These are phyloP conservation scores for Cordyceps fumosorosea DNA, from an alignment of 2,329 filamentous ascomycete genomes.

Conservation along the genomic window DNA sequence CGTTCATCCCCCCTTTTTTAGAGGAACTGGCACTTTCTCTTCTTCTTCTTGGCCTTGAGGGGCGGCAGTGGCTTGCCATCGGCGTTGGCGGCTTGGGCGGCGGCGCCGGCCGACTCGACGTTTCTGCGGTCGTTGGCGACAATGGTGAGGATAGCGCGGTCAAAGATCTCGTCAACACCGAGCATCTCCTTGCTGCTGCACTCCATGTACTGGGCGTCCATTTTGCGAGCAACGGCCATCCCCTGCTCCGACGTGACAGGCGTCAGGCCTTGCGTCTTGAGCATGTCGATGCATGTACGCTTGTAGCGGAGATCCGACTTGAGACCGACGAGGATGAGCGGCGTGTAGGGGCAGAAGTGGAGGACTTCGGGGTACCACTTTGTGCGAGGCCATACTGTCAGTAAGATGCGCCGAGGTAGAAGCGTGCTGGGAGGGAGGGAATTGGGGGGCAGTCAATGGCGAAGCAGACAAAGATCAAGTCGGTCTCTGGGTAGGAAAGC, in stretches of 20 bases:
- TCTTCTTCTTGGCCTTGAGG: constrained; percentile 64
- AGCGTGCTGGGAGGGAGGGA: not conserved
- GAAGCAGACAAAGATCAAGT: constrained; percentile 97
- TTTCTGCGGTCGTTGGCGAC: constrained; percentile 72
- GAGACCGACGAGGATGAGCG: constrained; percentile 88
- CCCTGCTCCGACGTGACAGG: constrained; percentile 92
- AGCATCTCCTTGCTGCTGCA: constrained; percentile 97
- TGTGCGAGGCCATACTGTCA: not conserved
- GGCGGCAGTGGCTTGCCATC: constrained; percentile 28
- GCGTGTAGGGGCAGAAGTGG: constrained; percentile 97
- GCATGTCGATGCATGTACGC: constrained; percentile 94
- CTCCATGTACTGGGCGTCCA: constrained; percentile 94
- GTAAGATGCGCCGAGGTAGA: not conserved
- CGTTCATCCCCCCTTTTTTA: constrained; percentile 36
- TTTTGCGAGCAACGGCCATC: constrained; percentile 78
- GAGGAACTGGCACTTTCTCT: constrained; percentile 74
- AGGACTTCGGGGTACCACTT: constrained; percentile 99
- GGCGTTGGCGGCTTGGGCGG: constrained; percentile 29
- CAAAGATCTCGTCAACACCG: constrained; percentile 95
- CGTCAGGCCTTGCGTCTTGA: constrained; percentile 94
- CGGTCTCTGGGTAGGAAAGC: constrained; percentile 95
- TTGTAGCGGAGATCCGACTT: constrained; percentile 96
- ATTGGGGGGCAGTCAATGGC: constrained; percentile 77
- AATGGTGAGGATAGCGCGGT: constrained; percentile 81
- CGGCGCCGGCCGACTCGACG: constrained; percentile 42